Conservation (phyloP, 352 stramenopile genomes). For the Phytophthora palmivora region DNA sequence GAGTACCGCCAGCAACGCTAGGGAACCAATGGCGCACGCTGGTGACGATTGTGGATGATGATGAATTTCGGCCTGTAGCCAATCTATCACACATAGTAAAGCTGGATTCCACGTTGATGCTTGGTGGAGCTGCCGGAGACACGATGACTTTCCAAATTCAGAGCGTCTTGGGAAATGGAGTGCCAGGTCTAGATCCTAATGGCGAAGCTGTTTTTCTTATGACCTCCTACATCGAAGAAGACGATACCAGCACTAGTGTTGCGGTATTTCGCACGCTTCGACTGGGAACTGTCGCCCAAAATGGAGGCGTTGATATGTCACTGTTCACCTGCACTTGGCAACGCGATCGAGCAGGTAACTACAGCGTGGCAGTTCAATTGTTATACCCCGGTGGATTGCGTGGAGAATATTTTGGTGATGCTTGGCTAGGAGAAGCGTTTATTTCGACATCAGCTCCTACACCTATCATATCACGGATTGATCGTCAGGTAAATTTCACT, state of each 20-base stretch:
- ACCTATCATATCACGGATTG: constrained; percentile 53
- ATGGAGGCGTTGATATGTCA: constrained; percentile 20
- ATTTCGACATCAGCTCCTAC: neutral
- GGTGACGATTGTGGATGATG: constrained; percentile 82
- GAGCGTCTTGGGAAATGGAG: constrained; percentile 53
- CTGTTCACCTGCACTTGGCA: constrained; percentile 53
- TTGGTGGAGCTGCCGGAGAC: constrained; percentile 50
- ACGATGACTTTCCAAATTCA: constrained; percentile 63
- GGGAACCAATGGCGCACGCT: constrained; percentile 70
- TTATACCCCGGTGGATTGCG: constrained; percentile 64
- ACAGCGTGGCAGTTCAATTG: constrained; percentile 61
- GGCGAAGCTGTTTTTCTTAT: constrained; percentile 27
- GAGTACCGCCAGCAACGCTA: constrained; percentile 36
- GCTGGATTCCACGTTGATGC: constrained; percentile 31
- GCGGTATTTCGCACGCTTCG: constrained; percentile 17
- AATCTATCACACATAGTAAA: constrained; percentile 46
- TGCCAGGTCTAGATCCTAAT: constrained; percentile 21
- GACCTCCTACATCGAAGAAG: constrained; percentile 35
- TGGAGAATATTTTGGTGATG: constrained; percentile 73
- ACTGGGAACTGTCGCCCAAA: constrained; percentile 23
- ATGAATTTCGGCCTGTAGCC: constrained; percentile 46
- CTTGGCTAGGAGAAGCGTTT: constrained; percentile 54
- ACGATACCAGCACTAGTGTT: constrained; percentile 20
- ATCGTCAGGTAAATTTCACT: constrained; percentile 78
- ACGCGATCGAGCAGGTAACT: constrained; percentile 50